These are phyloP conservation scores for Aspergillus novoparasiticus DNA, from an alignment of 2,329 filamentous ascomycete species.

Conservation along the genomic window DNA sequence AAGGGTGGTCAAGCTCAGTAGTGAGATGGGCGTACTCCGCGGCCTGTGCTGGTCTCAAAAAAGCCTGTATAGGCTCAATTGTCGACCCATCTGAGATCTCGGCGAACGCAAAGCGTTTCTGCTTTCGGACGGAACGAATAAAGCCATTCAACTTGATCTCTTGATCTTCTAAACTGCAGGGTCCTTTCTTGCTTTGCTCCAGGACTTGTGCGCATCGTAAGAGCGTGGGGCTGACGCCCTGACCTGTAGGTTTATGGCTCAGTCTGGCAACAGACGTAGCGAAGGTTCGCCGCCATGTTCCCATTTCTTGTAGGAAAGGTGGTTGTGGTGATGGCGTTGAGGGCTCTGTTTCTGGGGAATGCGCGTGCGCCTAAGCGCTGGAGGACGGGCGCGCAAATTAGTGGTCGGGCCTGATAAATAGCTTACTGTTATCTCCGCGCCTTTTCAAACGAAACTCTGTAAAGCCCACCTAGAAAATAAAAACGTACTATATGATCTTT, in stretches of 20 bases:
- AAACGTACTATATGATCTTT: background rate
- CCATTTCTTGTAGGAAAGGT: constrained; percentile 35
- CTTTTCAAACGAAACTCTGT: background rate
- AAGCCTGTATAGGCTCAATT: constrained; percentile 74
- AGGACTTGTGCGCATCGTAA: constrained; percentile 45
- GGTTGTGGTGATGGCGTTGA: constrained; percentile 7
- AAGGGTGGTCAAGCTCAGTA: background rate
- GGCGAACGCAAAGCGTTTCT: constrained; percentile 82
- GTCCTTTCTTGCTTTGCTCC: constrained; percentile 30
- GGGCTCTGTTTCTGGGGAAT: background rate
- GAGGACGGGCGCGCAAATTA: constrained; percentile 22
- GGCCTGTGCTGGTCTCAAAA: constrained; percentile 71
- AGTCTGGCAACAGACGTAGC: constrained; percentile 39
- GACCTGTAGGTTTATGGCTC: constrained; percentile 23
- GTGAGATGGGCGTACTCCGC: constrained; percentile 62
- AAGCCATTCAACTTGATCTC: constrained; percentile 71
- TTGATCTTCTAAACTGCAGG: constrained; percentile 37
- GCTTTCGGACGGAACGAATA: constrained; percentile 80
- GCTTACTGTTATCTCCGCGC: background rate
- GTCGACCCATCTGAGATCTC: constrained; percentile 87
- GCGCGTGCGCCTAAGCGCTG: background rate
- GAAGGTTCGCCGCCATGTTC: constrained; percentile 44
- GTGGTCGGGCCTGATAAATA: constrained; percentile 21
- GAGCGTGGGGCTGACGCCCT: constrained; percentile 21
- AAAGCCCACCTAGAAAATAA: background rate